phyloP scores from a whole-genome alignment of 257 asterid species.

The Striga asiatica region DNA sequence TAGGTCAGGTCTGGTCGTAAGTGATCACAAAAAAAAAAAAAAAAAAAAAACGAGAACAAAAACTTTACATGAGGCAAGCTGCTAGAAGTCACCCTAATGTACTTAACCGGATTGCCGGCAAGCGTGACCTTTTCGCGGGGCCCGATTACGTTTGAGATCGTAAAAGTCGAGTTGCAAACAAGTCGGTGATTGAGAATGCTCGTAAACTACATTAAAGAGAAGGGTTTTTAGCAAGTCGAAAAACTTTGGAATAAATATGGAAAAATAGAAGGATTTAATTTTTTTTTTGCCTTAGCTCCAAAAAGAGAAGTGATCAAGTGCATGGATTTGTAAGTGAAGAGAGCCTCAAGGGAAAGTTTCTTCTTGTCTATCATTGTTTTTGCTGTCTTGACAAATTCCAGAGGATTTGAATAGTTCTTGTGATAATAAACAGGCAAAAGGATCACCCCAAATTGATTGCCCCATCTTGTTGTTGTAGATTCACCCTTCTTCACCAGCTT shows the following conservation, averaged over 20 bases:
- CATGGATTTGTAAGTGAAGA: constrained; percentile 44
- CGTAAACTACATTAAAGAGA: constrained; percentile 28
- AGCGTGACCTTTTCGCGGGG: constrained; percentile 55
- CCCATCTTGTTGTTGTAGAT: constrained; percentile 27
- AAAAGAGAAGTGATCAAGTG: constrained; percentile 25
- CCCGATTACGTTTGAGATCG: constrained; percentile 63
- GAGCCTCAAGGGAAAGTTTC: constrained; percentile 65
- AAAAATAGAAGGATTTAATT: too few relatives aligned
- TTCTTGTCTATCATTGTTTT: constrained; percentile 72
- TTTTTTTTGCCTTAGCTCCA: constrained; percentile 59
- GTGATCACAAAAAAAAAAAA: not conserved
- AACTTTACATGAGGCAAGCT: constrained; percentile 63
- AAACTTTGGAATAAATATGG: too few relatives aligned
- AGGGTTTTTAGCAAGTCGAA: too few relatives aligned
- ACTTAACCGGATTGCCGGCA: constrained; percentile 45
- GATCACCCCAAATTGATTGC: constrained; percentile 68
- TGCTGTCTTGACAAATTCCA: constrained; percentile 47
- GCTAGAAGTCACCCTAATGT: constrained; percentile 39
- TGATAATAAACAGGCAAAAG: constrained; percentile 54
- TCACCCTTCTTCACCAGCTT: constrained; percentile 29
- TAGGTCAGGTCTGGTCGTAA: too few relatives aligned
- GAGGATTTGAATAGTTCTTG: constrained; percentile 35
- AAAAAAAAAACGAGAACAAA: not conserved
- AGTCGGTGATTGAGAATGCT: constrained; percentile 50
- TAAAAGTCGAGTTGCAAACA: constrained; percentile 62